Evolutionary conservation across 2,329 filamentous ascomycete species (phyloP).

Genomic region (Neoarthrinium moseri): DNA sequence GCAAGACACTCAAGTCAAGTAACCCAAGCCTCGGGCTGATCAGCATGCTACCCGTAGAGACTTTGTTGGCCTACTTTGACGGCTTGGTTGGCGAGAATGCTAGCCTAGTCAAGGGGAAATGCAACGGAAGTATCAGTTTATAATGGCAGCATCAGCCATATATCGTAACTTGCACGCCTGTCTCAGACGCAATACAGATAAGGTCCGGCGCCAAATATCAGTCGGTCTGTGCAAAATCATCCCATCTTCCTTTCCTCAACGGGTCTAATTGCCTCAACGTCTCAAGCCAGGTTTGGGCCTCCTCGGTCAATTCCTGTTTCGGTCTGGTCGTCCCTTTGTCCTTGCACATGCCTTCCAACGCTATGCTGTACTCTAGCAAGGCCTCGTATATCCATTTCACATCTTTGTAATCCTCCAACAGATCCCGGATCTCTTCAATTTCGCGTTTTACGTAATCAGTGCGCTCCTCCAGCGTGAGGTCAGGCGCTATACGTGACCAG

Average conservation of each 20-base stretch:
- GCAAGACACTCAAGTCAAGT: slow-evolving; percentile 64
- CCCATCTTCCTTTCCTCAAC: slow-evolving; percentile 72
- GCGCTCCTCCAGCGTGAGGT: slow-evolving; percentile 61
- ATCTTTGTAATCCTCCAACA: slow-evolving; percentile 57
- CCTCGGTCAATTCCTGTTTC: slow-evolving; percentile 38
- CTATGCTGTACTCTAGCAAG: slow-evolving; percentile 70
- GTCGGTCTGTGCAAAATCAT: slow-evolving; percentile 59
- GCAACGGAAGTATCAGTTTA: slow-evolving; percentile 23
- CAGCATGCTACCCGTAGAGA: slow-evolving; percentile 68
- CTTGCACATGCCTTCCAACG: slow-evolving; percentile 53
- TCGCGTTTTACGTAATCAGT: slow-evolving; percentile 66
- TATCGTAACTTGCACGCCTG: no score
- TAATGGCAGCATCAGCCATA: no score
- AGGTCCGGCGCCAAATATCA: no score
- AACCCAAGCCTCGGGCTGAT: slow-evolving; percentile 66
- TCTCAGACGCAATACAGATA: no score
- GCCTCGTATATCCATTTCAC: slow-evolving; percentile 83
- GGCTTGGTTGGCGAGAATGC: slow-evolving; percentile 60
- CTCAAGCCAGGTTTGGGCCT: slow-evolving; percentile 58
- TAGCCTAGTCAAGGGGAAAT: slow-evolving; percentile 38
- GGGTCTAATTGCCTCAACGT: slow-evolving; percentile 71
- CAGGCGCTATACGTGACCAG: slow-evolving; percentile 65
- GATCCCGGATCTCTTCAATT: slow-evolving; percentile 69
- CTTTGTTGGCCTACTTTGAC: slow-evolving; percentile 68
- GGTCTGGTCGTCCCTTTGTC: slow-evolving; percentile 26